Percentiles rank a stretch among this genome's conserved stretches.
Conservation (phyloP, 1,139 yeast species). For the Kodamaea ohmeri region DNA sequence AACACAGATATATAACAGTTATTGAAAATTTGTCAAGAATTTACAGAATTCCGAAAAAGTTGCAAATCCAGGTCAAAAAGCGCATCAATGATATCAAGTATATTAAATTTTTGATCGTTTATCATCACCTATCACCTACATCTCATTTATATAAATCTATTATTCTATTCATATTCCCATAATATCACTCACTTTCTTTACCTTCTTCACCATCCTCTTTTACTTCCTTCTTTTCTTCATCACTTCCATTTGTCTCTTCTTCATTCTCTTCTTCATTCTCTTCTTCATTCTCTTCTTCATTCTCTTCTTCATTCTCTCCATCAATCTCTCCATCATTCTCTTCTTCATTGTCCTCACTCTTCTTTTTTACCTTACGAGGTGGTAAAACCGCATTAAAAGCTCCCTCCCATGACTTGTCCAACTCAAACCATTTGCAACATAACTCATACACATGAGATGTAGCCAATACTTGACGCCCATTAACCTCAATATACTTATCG, state of each 20-base stretch:
- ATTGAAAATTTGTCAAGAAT: too few species aligned
- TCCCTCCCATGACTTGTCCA: constrained; percentile 68
- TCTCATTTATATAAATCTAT: too few species aligned
- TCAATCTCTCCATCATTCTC: constrained; percentile 11
- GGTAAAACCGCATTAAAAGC: constrained; percentile 89
- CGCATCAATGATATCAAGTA: too few species aligned
- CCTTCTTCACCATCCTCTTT: constrained; percentile 4
- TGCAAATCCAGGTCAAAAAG: too few species aligned
- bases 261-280: constrained; percentile 12
- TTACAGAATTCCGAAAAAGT: too few species aligned
- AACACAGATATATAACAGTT: too few species aligned
- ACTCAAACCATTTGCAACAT: constrained; percentile 75
- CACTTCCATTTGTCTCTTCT: constrained; percentile 11
- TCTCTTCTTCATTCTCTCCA: constrained; percentile 9
- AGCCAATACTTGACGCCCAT: constrained; percentile 86
- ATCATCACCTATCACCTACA: too few species aligned
- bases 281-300: constrained; percentile 9
- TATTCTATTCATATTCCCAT: too few species aligned
- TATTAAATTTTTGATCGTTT: too few species aligned
- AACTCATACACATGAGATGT: constrained; percentile 93
- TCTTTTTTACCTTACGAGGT: constrained; percentile 56
- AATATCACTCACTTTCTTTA: neutral
- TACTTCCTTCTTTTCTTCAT: constrained; percentile 1
- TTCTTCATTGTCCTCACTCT: neutral
- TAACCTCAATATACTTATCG: constrained; percentile 74